These are phyloP conservation scores for Globisporangium polare DNA, from an alignment of 352 stramenopile genomes.

Conservation along the genomic window DNA sequence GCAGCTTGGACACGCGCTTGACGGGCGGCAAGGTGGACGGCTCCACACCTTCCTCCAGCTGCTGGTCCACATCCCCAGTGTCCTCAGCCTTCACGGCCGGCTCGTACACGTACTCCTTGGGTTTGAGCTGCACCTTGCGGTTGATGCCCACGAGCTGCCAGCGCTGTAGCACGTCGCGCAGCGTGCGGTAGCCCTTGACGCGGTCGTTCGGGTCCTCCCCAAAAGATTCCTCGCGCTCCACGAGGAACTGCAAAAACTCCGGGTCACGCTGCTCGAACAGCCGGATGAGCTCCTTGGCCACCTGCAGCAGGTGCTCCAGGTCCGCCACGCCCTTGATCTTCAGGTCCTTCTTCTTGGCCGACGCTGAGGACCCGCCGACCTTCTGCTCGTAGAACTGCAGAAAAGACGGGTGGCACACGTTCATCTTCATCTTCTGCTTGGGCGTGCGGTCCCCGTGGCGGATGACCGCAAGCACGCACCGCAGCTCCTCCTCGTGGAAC, in stretches of 20 bases:
- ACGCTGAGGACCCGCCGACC: constrained; percentile 21
- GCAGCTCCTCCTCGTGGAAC: constrained; percentile 94
- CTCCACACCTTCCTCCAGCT: background rate
- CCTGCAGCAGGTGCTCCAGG: constrained; percentile 68
- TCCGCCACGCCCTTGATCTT: constrained; percentile 87
- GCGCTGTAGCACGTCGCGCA: constrained; percentile 95
- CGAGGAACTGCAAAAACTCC: constrained; percentile 60
- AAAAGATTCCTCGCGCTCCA: constrained; percentile 52
- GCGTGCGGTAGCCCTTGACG: constrained; percentile 77
- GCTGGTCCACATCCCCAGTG: constrained; percentile 18
- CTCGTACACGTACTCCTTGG: constrained; percentile 49
- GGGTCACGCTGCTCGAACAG: constrained; percentile 59
- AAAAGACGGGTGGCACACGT: constrained; percentile 88
- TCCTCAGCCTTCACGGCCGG: background rate
- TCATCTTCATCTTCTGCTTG: constrained; percentile 99
- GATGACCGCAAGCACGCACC: constrained; percentile 98
- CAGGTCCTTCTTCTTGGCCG: constrained; percentile 68
- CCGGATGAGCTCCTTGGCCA: constrained; percentile 72
- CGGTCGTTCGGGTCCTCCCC: constrained; percentile 66
- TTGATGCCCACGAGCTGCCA: constrained; percentile 97
- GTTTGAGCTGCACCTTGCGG: constrained; percentile 96
- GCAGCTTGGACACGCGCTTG: constrained; percentile 79
- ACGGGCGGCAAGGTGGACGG: constrained; percentile 2
- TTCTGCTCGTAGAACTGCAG: constrained; percentile 78
- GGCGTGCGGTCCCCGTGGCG: constrained; percentile 98